Percentiles rank a stretch among this genome's conserved stretches.
Evolutionary conservation across 495 filamentous ascomycete species (phyloP).

Genomic region (Talaromyces trachyspermus): DNA sequence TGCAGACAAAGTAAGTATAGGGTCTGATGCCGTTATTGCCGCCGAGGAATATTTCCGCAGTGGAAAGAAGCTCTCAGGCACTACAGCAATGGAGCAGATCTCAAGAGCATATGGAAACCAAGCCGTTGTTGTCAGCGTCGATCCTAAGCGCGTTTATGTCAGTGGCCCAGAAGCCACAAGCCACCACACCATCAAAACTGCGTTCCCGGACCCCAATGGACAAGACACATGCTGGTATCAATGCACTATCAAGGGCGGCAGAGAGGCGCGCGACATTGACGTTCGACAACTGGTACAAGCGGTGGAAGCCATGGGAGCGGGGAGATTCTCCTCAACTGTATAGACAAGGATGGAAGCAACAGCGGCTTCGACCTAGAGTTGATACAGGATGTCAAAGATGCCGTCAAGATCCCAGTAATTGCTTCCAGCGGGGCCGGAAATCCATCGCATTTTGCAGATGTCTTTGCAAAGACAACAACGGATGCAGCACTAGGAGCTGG

Average conservation of each 20-base stretch:
- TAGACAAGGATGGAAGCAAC: constrained; percentile 94
- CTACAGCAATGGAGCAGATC: constrained; percentile 90
- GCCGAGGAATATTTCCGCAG: constrained; percentile 78
- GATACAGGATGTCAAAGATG: constrained; percentile 74
- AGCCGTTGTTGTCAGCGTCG: constrained; percentile 92
- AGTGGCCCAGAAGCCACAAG: constrained; percentile 59
- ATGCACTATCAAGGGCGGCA: constrained; percentile 90
- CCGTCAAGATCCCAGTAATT: constrained; percentile 87
- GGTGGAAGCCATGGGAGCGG: constrained; percentile 96
- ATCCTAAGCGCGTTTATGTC: constrained; percentile 87
- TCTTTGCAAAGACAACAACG: constrained; percentile 75
- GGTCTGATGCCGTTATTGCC: constrained; percentile 85
- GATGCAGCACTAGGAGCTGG: constrained; percentile 93
- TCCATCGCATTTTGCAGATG: constrained; percentile 83
- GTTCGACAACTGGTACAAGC: constrained; percentile 79
- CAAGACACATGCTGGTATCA: constrained; percentile 94
- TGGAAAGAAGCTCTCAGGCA: constrained; percentile 61
- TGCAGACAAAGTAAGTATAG: constrained; percentile 98
- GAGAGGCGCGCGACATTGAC: constrained; percentile 85
- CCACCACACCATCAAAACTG: constrained; percentile 72
- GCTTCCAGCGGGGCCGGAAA: constrained; percentile 89
- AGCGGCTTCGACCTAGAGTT: constrained; percentile 93
- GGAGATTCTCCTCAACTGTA: constrained; percentile 93
- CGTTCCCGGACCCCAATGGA: constrained; percentile 60
- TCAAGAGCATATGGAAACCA: constrained; percentile 91